Conservation (phyloP, 2,329 filamentous ascomycete species). For the Nothophoma quercina region DNA sequence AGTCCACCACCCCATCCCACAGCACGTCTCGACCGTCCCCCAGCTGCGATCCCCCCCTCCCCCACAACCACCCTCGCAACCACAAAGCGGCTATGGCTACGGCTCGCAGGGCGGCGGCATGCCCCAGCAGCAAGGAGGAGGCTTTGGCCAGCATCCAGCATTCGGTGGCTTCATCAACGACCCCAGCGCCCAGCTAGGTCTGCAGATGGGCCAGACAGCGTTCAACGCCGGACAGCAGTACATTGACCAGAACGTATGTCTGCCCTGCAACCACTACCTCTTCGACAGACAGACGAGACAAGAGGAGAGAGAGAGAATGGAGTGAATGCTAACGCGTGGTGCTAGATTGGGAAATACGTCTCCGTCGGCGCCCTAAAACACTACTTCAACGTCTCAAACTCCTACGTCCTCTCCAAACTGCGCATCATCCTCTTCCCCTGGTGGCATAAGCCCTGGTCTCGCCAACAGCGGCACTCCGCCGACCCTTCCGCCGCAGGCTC, state of each 20-base stretch:
- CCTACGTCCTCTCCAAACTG: constrained; percentile 93
- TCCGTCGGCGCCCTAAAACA: constrained; percentile 94
- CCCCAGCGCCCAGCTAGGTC: constrained; percentile 91
- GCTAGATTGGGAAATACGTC: constrained; percentile 79
- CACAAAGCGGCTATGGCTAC: constrained; percentile 72
- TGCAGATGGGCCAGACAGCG: constrained; percentile 91
- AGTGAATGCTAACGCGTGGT: no score
- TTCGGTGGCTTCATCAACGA: constrained; percentile 97
- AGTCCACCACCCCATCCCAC: constrained; percentile 89
- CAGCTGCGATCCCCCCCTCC: constrained; percentile 94
- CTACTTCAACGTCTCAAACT: constrained; percentile 99
- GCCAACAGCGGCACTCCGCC: constrained; percentile 73
- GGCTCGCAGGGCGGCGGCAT: constrained; percentile 66
- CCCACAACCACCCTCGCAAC: constrained; percentile 74
- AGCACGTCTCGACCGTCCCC: constrained; percentile 97
- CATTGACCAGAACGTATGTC: constrained; percentile 87
- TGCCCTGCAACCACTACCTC: no score
- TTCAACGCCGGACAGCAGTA: constrained; percentile 93
- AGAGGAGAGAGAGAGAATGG: no score
- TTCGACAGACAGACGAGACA: no score
- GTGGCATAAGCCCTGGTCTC: constrained; percentile 96
- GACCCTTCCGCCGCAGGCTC: constrained; percentile 25
- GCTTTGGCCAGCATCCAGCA: constrained; percentile 59
- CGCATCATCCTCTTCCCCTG: constrained; percentile 95
- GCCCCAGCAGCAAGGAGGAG: constrained; percentile 33